Evolutionary conservation across 345 rosid genomes (phyloP).

Genomic region (Eucalyptus curtisii): DNA sequence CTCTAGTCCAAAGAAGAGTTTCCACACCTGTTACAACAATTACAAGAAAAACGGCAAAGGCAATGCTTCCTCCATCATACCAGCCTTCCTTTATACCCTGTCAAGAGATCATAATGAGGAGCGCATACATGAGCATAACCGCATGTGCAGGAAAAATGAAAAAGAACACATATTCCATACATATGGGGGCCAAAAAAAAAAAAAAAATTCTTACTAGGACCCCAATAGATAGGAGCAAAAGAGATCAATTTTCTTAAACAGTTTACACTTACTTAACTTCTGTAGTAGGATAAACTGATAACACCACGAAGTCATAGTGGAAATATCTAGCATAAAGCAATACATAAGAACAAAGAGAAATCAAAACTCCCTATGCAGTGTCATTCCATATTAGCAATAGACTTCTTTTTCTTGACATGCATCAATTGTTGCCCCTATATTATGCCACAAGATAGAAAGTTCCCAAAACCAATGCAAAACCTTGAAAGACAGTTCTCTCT

Average conservation of each 20-base stretch:
- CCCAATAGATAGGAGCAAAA: background rate
- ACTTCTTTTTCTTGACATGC: background rate
- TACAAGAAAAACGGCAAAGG: slow-evolving; percentile 90
- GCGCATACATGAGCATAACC: background rate
- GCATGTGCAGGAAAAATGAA: background rate
- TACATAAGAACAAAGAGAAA: background rate
- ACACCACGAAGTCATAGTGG: background rate
- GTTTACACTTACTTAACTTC: background rate
- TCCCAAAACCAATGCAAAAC: background rate
- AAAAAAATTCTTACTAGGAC: background rate
- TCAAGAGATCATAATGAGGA: background rate
- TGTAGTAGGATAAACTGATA: background rate
- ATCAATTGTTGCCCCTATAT: background rate
- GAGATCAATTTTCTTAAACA: background rate
- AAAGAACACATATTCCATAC: background rate
- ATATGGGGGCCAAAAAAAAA: background rate
- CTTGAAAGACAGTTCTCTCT: background rate
- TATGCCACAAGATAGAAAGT: background rate
- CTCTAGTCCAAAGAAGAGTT: background rate
- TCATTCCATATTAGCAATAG: background rate
- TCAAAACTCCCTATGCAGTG: background rate
- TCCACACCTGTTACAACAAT: slow-evolving; percentile 79
- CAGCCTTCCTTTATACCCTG: slow-evolving; percentile 93
- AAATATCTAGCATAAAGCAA: background rate
- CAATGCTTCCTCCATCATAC: slow-evolving; percentile 99